Conservation (phyloP, 2,329 filamentous ascomycete genomes). For the Aspergillus sclerotialis region DNA sequence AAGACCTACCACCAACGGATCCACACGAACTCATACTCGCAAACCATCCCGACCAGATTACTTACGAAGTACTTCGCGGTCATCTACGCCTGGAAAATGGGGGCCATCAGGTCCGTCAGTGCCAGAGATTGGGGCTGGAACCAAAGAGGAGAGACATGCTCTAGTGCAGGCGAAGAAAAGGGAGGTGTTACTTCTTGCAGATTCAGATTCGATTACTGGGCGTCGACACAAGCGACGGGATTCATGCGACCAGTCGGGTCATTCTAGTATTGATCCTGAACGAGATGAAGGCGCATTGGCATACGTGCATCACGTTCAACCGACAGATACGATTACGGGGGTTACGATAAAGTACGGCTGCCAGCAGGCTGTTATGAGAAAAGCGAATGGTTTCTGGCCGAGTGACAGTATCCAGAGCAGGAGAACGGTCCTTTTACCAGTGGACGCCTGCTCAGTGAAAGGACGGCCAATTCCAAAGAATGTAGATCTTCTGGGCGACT, state of each 20-base stretch:
- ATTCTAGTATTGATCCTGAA: constrained; percentile 33
- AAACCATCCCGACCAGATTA: constrained; percentile 33
- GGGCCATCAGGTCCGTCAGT: constrained; percentile 31
- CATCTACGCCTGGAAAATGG: constrained; percentile 28
- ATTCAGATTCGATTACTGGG: constrained; percentile 31
- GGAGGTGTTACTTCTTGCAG: constrained; percentile 38
- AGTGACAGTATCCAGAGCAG: constrained; percentile 83
- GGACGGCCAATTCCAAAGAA: constrained; percentile 50
- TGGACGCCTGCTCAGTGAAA: constrained; percentile 81
- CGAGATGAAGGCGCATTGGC: constrained; percentile 70
- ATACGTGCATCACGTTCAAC: constrained; percentile 80
- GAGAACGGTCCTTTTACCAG: constrained; percentile 73
- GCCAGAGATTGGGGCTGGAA: constrained; percentile 29
- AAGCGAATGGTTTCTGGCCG: constrained; percentile 89
- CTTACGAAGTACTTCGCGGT: constrained; percentile 18
- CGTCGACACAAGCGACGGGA: constrained; percentile 40
- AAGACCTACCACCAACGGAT: constrained; percentile 18
- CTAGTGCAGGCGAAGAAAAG: constrained; percentile 43
- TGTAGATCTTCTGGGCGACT: constrained; percentile 19
- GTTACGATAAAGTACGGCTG: constrained; percentile 88
- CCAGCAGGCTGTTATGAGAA: constrained; percentile 71
- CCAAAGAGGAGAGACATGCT: constrained; percentile 39
- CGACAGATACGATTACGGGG: constrained; percentile 81
- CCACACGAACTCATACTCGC: constrained; percentile 20
- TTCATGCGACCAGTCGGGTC: constrained; percentile 31